These are phyloP conservation scores for Crocinoboletus sp. DNA, from an alignment of 1,284 basidiomycete species.

Conservation along the genomic window DNA sequence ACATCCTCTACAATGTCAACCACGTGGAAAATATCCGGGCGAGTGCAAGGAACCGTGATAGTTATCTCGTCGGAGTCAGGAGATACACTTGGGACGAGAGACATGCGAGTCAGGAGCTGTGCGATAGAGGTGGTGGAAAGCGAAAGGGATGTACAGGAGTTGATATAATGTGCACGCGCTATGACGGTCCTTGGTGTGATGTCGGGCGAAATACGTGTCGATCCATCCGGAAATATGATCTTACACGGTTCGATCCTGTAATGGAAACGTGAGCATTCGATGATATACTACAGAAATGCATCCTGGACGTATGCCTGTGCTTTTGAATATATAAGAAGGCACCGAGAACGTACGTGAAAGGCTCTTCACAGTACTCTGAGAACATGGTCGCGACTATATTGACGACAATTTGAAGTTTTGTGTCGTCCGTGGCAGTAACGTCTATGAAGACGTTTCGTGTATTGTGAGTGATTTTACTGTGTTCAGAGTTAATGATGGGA, in stretches of 20 bases:
- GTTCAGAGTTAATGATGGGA: constrained; percentile 97
- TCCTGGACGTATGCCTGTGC: not conserved
- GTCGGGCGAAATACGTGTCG: constrained; percentile 75
- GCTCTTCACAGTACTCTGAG: constrained; percentile 90
- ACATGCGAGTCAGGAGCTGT: constrained; percentile 74
- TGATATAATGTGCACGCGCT: constrained; percentile 90
- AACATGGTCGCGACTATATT: constrained; percentile 98
- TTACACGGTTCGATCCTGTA: constrained; percentile 87
- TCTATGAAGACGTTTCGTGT: constrained; percentile 97
- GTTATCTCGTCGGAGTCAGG: constrained; percentile 56
- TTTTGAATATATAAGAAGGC: not conserved
- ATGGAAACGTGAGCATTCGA: constrained; percentile 1
- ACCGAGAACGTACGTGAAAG: constrained; percentile 70
- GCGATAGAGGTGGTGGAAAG: constrained; percentile 61
- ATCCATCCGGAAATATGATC: constrained; percentile 76
- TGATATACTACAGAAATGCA: not conserved
- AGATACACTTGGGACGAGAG: constrained; percentile 47
- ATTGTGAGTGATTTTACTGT: constrained; percentile 95
- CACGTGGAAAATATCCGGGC: constrained; percentile 97
- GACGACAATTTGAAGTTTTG: constrained; percentile 93
- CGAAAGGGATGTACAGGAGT: constrained; percentile 88
- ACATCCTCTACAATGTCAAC: constrained; percentile 99
- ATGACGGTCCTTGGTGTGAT: constrained; percentile 67
- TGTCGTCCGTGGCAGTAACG: constrained; percentile 96
- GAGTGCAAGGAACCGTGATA: constrained; percentile 84